phyloP scores from a whole-genome alignment of 129 eudicot genomes.

The Arctium lappa region DNA sequence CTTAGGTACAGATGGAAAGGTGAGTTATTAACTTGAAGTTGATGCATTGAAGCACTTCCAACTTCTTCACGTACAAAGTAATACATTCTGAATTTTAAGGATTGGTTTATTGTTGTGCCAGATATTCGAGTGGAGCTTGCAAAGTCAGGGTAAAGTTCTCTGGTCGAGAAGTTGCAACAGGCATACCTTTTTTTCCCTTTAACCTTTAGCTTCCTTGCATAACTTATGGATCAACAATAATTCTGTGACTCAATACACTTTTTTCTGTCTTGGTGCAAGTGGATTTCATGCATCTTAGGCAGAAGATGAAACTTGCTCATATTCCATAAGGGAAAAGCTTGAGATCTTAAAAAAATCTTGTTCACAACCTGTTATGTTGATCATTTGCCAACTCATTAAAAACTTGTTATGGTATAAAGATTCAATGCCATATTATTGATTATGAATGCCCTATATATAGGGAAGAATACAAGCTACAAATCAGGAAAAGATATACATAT shows the following conservation, averaged over 20 bases:
- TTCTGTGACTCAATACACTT: no score
- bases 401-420: no score
- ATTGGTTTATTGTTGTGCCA: constrained; percentile 19
- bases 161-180: constrained; percentile 93
- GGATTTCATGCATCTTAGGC: background rate
- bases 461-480: no score
- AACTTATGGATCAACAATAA: background rate
- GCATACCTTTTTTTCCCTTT: constrained; percentile 31
- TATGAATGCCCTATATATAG: no score
- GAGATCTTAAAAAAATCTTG: background rate
- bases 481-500: no score
- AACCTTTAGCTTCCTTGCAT: background rate
- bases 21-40: constrained; percentile 24
- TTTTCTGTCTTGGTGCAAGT: no score
- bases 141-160: constrained; percentile 83
- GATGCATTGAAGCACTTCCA: background rate
- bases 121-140: constrained; percentile 98
- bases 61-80: background rate
- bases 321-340: background rate
- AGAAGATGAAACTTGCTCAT: background rate
- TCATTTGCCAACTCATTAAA: no score
- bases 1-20: constrained; percentile 92
- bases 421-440: no score
- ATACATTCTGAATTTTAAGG: background rate
- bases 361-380: no score